Conservation (phyloP, 352 stramenopile species). For the Phytophthora ohioensis region DNA sequence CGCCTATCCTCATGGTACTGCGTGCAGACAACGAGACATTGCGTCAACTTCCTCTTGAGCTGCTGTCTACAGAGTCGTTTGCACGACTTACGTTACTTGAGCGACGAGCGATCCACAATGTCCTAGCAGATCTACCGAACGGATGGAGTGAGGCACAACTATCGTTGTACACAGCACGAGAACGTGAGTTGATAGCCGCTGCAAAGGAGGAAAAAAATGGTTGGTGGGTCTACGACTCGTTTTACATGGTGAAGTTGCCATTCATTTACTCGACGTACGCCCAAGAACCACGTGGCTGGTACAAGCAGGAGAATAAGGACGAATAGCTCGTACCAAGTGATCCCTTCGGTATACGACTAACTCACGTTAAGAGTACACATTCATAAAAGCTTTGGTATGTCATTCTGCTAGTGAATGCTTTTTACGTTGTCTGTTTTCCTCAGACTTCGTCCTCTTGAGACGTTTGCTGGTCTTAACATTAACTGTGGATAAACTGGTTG, state of each 20-base stretch:
- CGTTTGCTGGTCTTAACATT: neutral
- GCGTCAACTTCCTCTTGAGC: constrained; percentile 12
- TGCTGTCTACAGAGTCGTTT: constrained; percentile 21
- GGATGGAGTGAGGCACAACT: constrained; percentile 14
- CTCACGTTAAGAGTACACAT: neutral
- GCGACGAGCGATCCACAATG: constrained; percentile 32
- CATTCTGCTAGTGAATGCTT: too few species aligned
- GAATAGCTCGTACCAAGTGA: neutral
- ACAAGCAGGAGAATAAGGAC: neutral
- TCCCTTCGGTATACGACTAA: constrained; percentile 1
- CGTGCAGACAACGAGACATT: constrained; percentile 16
- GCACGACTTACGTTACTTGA: constrained; percentile 17
- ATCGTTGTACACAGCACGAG: constrained; percentile 20
- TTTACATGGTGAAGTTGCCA: constrained; percentile 15
- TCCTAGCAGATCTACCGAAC: constrained; percentile 14
- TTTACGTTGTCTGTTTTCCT: too few species aligned
- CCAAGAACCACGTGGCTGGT: constrained; percentile 22
- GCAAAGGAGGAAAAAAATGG: neutral
- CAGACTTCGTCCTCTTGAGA: neutral
- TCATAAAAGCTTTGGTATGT: neutral
- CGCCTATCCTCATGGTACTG: constrained; percentile 22
- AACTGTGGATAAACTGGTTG: too few species aligned
- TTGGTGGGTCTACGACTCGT: neutral
- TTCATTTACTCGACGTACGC: constrained; percentile 21
- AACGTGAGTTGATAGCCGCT: constrained; percentile 18